Percentiles rank a stretch among this genome's conserved stretches.
These are phyloP conservation scores for Pseudogymnoascus sp. DNA, from an alignment of 2,329 filamentous ascomycete genomes.

Conservation along the genomic window DNA sequence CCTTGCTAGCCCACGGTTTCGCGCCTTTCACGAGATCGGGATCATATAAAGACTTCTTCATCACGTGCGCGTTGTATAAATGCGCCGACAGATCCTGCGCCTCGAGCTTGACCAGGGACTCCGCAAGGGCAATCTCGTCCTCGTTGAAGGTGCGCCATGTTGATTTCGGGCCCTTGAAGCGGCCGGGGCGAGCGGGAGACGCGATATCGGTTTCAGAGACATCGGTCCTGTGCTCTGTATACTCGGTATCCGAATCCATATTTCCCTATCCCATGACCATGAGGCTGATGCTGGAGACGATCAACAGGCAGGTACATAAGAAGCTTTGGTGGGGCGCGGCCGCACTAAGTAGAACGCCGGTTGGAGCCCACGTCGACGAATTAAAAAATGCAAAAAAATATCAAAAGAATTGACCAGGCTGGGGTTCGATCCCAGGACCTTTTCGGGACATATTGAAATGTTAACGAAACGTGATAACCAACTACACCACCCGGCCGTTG, in stretches of 20 bases:
- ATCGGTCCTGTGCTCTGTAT: not conserved
- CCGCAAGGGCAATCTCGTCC: conserved; percentile 56
- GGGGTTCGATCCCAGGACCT: conserved; percentile 9
- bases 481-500: conserved; percentile 1
- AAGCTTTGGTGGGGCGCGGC: conserved; percentile 8
- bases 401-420: conserved; percentile 8
- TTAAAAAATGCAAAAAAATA: conserved; percentile 1
- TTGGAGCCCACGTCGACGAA: not conserved
- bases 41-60: conserved; percentile 48
- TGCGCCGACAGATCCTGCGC: conserved; percentile 67
- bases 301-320: not conserved
- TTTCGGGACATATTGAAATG: not conserved
- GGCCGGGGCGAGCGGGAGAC: conserved; percentile 53
- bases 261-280: conserved; percentile 1
- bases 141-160: conserved; percentile 62
- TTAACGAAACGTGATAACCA: conserved; percentile 5
- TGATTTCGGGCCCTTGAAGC: conserved; percentile 59
- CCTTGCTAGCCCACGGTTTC: conserved; percentile 35
- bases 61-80: conserved; percentile 68
- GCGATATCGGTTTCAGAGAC: conserved; percentile 10
- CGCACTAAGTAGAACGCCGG: not conserved
- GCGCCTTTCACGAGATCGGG: conserved; percentile 16
- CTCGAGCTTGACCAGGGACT: conserved; percentile 56
- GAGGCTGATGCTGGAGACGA: not conserved
- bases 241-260: conserved; percentile 4